Evolutionary conservation across 2,329 filamentous ascomycete species (phyloP), one percentile per base, ranked within the genome.

Genomic region (Teratosphaeria zuluensis): DNA sequence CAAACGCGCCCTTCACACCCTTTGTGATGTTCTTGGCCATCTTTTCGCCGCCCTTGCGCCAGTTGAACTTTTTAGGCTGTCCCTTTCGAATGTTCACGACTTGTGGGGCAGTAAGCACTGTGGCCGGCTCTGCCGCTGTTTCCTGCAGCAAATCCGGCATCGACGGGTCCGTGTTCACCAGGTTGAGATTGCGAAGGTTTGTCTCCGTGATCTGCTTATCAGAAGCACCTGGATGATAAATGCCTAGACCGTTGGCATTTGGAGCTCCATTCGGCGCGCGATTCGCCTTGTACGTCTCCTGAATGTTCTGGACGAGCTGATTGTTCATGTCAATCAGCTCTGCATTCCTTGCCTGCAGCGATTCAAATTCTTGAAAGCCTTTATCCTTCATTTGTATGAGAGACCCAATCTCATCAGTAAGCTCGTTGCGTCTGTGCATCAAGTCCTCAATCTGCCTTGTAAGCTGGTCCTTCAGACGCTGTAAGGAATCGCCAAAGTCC

Each of bases 261-360:
- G 53, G 53, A 30, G 59, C 54, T 64, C 77, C 65, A 71, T 72
- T 62, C 67, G 59, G 71, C 62, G 60, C 72, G 57, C 77, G 76
- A 70, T 87, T 91, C 53, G 85, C 86, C 76, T 95, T 95, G 79
- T 96, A 95, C 32, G 91, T 84, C 68, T 89, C 90, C 72, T 97
- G 92, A 60, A 97, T 96, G 70, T 92, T 90, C 68, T 95, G 89
- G 3, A 95, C 92, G 58, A 99, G 80, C 70, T 96, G 90, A 67
- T 96, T 95, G 76, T 99, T 97, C 80, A 97, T 85, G 68, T 96
- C 90, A 31, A 90, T 88, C 61, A 99, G 81, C 75, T 97, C 92
- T 0, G 89, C 88, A 71, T 99, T 99, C 80, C 96, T 96, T 59
- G 87, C 88, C 11, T 90, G 95, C 52, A 99, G 79, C 69, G 95